These are phyloP conservation scores for Phytophthora pini DNA, from an alignment of 352 stramenopile genomes.

Conservation along the genomic window DNA sequence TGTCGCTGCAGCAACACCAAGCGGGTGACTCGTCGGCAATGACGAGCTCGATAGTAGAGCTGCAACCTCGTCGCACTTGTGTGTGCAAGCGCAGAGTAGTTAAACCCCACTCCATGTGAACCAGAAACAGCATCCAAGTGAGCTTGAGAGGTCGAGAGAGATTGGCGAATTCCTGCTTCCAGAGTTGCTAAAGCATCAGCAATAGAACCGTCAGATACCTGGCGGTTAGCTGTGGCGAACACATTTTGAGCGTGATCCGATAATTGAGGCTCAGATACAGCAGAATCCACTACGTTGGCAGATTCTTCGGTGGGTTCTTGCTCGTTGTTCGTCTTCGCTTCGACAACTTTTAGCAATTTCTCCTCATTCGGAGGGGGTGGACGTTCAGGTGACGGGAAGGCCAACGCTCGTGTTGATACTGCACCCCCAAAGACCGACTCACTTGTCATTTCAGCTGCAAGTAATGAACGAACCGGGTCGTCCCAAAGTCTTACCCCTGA, in stretches of 20 bases:
- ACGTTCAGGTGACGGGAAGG: conserved; percentile 23
- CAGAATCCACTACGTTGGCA: background rate
- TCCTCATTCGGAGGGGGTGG: background rate
- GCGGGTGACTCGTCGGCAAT: conserved; percentile 34
- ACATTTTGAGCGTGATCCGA: conserved; percentile 29
- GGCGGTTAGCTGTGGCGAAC: conserved; percentile 7
- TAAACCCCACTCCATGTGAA: conserved; percentile 39
- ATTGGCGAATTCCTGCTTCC: conserved; percentile 51
- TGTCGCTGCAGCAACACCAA: conserved; percentile 43
- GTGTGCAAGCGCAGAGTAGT: conserved; percentile 54
- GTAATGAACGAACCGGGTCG: conserved; percentile 54
- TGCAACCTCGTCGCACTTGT: conserved; percentile 42
- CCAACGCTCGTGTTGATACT: conserved; percentile 41
- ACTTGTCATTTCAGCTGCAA: conserved; percentile 64
- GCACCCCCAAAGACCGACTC: conserved; percentile 59
- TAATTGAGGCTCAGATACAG: background rate
- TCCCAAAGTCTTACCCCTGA: conserved; percentile 42
- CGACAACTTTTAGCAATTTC: background rate
- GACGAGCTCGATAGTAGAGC: conserved; percentile 39
- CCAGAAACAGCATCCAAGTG: conserved; percentile 24
- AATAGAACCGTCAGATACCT: conserved; percentile 33
- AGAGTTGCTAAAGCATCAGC: conserved; percentile 51
- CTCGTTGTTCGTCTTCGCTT: background rate
- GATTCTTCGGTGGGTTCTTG: background rate
- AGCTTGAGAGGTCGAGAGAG: conserved; percentile 42